A percentile compares a stretch with the other conserved stretches of the same genome.
Evolutionary conservation across 2,329 filamentous ascomycete species (phyloP).

Genomic region (Pseudogymnoascus sp.): DNA sequence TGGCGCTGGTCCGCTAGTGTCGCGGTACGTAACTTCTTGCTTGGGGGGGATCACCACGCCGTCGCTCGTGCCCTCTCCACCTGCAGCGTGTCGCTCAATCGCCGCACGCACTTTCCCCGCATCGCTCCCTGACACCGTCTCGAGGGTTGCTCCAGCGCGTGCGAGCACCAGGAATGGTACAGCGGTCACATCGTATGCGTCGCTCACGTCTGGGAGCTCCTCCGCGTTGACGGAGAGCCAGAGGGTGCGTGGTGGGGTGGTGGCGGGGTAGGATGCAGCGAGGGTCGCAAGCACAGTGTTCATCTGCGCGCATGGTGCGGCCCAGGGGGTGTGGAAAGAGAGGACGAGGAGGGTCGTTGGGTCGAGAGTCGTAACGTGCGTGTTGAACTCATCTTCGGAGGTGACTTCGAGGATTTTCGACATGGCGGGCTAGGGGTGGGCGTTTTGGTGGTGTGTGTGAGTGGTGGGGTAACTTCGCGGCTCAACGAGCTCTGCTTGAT

Average conservation of each 20-base stretch:
- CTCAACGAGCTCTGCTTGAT: constrained; percentile 1
- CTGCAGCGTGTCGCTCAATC: constrained; percentile 67
- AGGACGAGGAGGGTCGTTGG: constrained; percentile 68
- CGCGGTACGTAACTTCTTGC: constrained; percentile 11
- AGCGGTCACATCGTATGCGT: constrained; percentile 87
- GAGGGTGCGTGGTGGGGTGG: constrained; percentile 57
- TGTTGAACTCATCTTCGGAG: constrained; percentile 63
- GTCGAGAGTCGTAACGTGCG: constrained; percentile 57
- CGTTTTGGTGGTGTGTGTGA: background rate
- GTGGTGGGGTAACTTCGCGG: constrained; percentile 4
- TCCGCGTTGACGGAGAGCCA: constrained; percentile 94
- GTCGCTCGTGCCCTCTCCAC: constrained; percentile 23
- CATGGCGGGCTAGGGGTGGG: constrained; percentile 40
- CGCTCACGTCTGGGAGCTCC: constrained; percentile 83
- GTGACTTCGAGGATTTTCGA: constrained; percentile 71
- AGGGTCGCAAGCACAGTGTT: constrained; percentile 75
- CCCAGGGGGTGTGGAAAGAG: constrained; percentile 96
- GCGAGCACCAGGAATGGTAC: constrained; percentile 87
- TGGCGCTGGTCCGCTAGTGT: background rate
- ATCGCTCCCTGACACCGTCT: constrained; percentile 84
- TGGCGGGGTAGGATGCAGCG: constrained; percentile 72
- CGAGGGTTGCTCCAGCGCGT: constrained; percentile 64
- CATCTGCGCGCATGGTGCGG: constrained; percentile 93
- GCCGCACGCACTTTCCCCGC: constrained; percentile 75
- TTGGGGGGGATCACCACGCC: constrained; percentile 16